Conservation (phyloP, 1,284 basidiomycete genomes). For the Cutaneotrichosporon arboriforme region DNA sequence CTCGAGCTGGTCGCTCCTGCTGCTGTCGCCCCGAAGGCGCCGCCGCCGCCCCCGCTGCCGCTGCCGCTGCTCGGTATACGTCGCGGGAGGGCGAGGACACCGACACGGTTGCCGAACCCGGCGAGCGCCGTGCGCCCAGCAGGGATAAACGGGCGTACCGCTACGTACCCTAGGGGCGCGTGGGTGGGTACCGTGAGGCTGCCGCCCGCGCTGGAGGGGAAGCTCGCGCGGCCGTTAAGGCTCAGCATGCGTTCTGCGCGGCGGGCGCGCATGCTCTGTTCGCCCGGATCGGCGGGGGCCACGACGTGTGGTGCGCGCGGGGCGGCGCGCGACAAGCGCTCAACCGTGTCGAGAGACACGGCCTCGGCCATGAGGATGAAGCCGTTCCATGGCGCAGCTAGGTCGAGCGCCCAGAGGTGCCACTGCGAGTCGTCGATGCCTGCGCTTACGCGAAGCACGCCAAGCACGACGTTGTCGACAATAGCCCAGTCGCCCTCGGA, state of each 20-base stretch:
- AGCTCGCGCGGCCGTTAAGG: slow-evolving; percentile 33
- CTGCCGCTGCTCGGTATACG: no score
- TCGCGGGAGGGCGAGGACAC: slow-evolving; percentile 34
- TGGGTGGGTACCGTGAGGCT: slow-evolving; percentile 29
- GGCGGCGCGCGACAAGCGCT: slow-evolving; percentile 5
- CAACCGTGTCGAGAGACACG: slow-evolving; percentile 17
- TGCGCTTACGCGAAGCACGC: slow-evolving; percentile 22
- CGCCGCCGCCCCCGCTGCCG: no score
- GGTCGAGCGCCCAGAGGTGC: slow-evolving; percentile 36
- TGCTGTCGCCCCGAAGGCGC: no score
- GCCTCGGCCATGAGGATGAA: slow-evolving; percentile 24
- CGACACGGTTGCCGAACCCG: slow-evolving; percentile 41
- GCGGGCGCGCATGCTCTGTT: slow-evolving; percentile 26
- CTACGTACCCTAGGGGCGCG: slow-evolving; percentile 32
- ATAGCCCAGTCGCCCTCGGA: slow-evolving; percentile 24
- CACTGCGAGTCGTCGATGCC: slow-evolving; percentile 41
- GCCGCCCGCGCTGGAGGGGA: slow-evolving; percentile 21
- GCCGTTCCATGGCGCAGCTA: slow-evolving; percentile 33
- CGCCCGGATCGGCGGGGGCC: slow-evolving; percentile 5
- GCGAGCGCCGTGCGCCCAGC: slow-evolving; percentile 21
- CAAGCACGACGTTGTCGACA: slow-evolving; percentile 23
- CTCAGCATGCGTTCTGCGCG: slow-evolving; percentile 35
- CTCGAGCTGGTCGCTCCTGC: no score
- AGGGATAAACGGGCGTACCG: slow-evolving; percentile 23
- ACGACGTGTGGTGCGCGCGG: not conserved